Percentiles rank a stretch among this genome's conserved stretches.
phyloP scores from a whole-genome alignment of 2,329 filamentous ascomycete species.

The Aspergillus bombycis region DNA sequence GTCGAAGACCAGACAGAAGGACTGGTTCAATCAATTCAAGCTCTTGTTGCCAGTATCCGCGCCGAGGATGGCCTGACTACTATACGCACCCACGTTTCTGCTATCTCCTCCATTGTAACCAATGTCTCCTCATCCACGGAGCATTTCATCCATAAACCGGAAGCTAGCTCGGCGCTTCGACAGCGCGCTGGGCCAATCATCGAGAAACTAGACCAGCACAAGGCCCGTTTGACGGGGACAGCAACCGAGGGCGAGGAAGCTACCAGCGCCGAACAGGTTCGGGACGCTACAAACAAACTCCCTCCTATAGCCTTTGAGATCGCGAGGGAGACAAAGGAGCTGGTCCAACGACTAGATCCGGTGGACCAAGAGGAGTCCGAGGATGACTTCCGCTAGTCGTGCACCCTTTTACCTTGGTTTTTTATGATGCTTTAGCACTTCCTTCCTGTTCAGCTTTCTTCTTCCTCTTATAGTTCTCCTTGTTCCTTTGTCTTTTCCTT shows the following conservation, averaged over 20 bases:
- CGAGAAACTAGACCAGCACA: conserved; percentile 60
- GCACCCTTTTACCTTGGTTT: not conserved
- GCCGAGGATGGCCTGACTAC: conserved; percentile 64
- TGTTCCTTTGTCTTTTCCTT: not conserved
- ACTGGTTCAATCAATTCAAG: conserved; percentile 78
- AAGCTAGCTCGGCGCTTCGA: conserved; percentile 52
- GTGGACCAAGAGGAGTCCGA: conserved; percentile 40
- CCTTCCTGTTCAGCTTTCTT: conserved; percentile 8
- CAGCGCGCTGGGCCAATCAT: conserved; percentile 48
- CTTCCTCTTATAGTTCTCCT: too few relatives aligned
- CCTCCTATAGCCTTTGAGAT: conserved; percentile 87
- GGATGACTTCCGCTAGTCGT: conserved; percentile 43
- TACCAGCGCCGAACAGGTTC: conserved; percentile 53
- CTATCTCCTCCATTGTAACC: conserved; percentile 71
- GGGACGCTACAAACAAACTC: conserved; percentile 68
- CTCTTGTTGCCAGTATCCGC: conserved; percentile 74
- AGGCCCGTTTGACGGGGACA: conserved; percentile 67
- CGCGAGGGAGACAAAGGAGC: conserved; percentile 77
- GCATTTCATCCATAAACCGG: conserved; percentile 53
- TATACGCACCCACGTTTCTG: conserved; percentile 70
- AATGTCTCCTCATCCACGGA: conserved; percentile 71
- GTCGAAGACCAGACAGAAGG: conserved; percentile 81
- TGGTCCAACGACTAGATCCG: conserved; percentile 56
- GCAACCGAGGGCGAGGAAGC: conserved; percentile 64
- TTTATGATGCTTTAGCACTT: not conserved